A percentile compares a stretch with the other conserved stretches of the same genome.
Evolutionary conservation across 2,329 filamentous ascomycete genomes (phyloP).

Genomic region (Bipolaris oryzae): DNA sequence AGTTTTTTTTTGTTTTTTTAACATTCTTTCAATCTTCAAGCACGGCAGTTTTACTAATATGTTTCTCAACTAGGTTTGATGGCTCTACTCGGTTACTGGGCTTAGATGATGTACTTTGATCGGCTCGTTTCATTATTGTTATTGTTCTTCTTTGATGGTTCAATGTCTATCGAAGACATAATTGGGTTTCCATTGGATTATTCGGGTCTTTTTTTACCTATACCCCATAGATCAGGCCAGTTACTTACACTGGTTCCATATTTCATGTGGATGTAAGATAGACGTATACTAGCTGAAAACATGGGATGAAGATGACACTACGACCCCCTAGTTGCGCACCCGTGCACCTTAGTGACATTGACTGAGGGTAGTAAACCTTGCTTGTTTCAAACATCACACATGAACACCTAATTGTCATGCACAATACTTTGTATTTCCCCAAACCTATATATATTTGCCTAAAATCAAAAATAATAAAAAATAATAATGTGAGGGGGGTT

Average conservation of each 20-base stretch:
- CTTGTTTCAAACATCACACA: background rate
- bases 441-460: background rate
- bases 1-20: too few relatives aligned
- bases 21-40: too few relatives aligned
- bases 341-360: background rate
- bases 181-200: background rate
- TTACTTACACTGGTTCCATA: background rate
- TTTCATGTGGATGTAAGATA: background rate
- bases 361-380: background rate
- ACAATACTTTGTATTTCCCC: background rate
- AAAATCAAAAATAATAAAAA: background rate
- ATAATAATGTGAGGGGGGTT: too few relatives aligned
- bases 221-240: constrained; percentile 9
- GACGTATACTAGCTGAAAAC: background rate
- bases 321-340: background rate
- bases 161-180: background rate
- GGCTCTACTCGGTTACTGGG: constrained; percentile 45
- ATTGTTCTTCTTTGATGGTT: background rate
- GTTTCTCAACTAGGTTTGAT: constrained; percentile 43
- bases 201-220: background rate
- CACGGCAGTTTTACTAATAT: background rate
- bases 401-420: background rate
- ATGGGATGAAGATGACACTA: background rate
- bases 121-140: background rate
- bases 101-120: constrained; percentile 15